Conservation (phyloP, 441 rosid genomes). For the Corymbia calophylla region DNA sequence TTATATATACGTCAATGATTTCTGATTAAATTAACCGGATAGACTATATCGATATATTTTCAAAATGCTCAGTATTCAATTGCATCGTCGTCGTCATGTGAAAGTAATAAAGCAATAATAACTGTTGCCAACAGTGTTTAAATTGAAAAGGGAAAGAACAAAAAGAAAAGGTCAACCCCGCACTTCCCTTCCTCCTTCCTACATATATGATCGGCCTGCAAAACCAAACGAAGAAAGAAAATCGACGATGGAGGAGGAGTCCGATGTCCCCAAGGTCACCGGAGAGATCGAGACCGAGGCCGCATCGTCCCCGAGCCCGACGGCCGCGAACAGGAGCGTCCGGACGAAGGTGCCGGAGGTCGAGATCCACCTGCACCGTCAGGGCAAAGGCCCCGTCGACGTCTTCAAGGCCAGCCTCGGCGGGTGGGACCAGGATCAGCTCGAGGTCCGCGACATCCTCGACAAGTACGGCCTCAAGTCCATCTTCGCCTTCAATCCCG, state of each 20-base stretch:
- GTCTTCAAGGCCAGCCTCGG: constrained; percentile 66
- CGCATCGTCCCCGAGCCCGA: constrained; percentile 17
- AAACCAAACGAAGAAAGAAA: neutral
- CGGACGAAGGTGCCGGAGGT: constrained; percentile 55
- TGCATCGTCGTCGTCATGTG: neutral
- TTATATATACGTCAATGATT: too few species aligned
- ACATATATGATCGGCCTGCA: neutral
- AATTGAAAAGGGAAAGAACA: neutral
- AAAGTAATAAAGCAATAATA: neutral
- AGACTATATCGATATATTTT: too few species aligned
- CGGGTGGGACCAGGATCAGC: constrained; percentile 86
- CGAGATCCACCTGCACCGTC: constrained; percentile 65
- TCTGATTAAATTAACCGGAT: accelerated
- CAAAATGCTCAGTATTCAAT: accelerated
- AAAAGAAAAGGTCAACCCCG: neutral
- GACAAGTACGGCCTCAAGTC: constrained; percentile 70
- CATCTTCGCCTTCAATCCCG: constrained; percentile 59
- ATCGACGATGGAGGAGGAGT: neutral
- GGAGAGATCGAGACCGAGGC: constrained; percentile 51
- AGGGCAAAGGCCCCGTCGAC: constrained; percentile 78
- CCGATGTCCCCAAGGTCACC: neutral
- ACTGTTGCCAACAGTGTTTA: neutral
- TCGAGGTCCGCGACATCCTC: constrained; percentile 69
- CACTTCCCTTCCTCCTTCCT: neutral
- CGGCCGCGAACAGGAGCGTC: constrained; percentile 14